Percentiles rank a stretch among this genome's conserved stretches.
Evolutionary conservation across 208 protist genomes (phyloP).

Genomic region (Leishmania guyanensis): DNA sequence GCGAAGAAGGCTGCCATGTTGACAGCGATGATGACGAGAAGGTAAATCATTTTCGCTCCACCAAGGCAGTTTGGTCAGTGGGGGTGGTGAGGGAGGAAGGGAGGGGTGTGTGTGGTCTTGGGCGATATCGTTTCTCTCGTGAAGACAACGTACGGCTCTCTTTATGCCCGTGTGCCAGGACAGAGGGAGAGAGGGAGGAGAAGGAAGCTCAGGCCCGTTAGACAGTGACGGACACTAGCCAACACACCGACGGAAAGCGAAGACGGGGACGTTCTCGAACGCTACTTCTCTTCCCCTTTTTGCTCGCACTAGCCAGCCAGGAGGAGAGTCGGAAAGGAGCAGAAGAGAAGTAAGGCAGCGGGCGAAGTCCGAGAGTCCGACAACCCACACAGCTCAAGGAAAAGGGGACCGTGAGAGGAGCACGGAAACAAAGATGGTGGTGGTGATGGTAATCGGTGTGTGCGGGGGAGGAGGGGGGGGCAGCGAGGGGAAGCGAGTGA

Average conservation of each 20-base stretch:
- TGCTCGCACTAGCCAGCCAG: too few species aligned
- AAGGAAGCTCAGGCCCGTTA: too few species aligned
- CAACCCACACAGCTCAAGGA: background rate
- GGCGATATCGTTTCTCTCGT: background rate
- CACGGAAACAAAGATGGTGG: constrained; percentile 4
- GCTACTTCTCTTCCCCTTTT: too few species aligned
- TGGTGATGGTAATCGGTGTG: background rate
- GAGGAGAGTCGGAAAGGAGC: background rate
- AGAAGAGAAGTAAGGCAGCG: constrained; percentile 6
- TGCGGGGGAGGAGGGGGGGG: too few species aligned
- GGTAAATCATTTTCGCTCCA: constrained; percentile 14
- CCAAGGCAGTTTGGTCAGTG: background rate
- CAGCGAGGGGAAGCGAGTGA: too few species aligned
- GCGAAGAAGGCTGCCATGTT: constrained; percentile 31
- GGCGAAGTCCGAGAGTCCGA: constrained; percentile 7
- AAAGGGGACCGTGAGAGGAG: constrained; percentile 14
- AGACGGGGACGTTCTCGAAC: too few species aligned
- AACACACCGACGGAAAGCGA: too few species aligned
- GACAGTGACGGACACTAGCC: too few species aligned
- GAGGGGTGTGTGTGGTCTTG: background rate
- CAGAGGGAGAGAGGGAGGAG: too few species aligned
- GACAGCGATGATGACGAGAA: constrained; percentile 27
- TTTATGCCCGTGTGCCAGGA: too few species aligned
- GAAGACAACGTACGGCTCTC: too few species aligned
- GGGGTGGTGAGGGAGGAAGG: background rate